Evolutionary conservation across 805 yeast species (phyloP), one percentile per base, ranked within the genome.

Genomic region (Candida sanyiensis): DNA sequence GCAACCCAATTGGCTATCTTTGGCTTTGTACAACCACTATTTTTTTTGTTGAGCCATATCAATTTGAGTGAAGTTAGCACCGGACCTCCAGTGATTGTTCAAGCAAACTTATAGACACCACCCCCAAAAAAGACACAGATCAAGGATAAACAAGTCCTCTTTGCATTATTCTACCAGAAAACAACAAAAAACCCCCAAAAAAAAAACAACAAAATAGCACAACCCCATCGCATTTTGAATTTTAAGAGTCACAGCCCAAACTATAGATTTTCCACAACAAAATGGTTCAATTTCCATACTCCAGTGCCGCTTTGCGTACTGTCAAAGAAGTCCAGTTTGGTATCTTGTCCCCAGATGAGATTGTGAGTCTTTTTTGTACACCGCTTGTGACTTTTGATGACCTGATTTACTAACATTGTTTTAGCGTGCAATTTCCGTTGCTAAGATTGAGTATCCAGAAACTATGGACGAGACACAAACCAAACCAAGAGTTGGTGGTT

Each of bases 271-370:
- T 21, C 19, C 24, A 34, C 39, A 33, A 28, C 40, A 57, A 38
- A 24, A 64, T 66, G 71, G 69, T 64, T 33, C 68, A 64, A 36
- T 82, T 90, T 63, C 95, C 96, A 58, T 89, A 85, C 72, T 93
- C 97, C 43, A 88, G 97, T 70, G 98, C 98, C 45, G 98, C 98
- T 40, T 77, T 93, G 64, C 87, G 97, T 64, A 81, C 96, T 37
- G 89, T 93, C 47, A 90, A 89, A 67, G 98, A 93, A 74, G 97
- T 89, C 59, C 98, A 93, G 71, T 94, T 93, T 71, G 98, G 99
- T 47, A 79, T 93, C 55, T 77, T 93, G 47, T 88, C 97, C 22
- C 98, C 99, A 20, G 98, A 93, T 69, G 98, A 93, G 71, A 74
- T 83, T 48, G 73, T 69, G 61, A 56, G 73, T 58, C 40, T 27